Conservation (phyloP, 768 basidiomycete genomes). For the Amanita thiersii region DNA sequence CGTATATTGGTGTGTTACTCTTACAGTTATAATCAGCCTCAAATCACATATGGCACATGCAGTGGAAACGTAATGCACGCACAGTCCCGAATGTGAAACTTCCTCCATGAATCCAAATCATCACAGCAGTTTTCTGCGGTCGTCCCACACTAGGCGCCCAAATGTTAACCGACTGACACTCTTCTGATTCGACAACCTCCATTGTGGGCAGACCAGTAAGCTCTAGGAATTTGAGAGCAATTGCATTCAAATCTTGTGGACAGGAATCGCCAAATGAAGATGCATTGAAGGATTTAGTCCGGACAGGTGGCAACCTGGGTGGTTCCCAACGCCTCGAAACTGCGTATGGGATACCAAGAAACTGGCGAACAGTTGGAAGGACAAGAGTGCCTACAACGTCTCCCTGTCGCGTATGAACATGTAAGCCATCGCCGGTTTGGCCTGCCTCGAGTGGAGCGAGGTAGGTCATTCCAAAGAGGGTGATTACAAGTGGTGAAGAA, state of each 20-base stretch:
- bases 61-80: constrained; percentile 10
- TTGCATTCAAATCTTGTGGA: constrained; percentile 15
- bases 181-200: constrained; percentile 24
- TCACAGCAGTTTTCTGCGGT: constrained; percentile 26
- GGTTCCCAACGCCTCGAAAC: constrained; percentile 24
- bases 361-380: constrained; percentile 22
- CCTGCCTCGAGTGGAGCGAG: too few relatives aligned
- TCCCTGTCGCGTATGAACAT: constrained; percentile 25
- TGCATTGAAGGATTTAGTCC: constrained; percentile 15
- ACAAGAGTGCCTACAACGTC: constrained; percentile 19
- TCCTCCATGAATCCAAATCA: constrained; percentile 31
- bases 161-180: constrained; percentile 29
- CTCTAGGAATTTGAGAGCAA: constrained; percentile 16
- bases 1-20: constrained; percentile 20
- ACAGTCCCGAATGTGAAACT: constrained; percentile 27
- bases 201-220: constrained; percentile 16
- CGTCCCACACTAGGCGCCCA: constrained; percentile 25
- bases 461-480: too few relatives aligned
- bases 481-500: too few relatives aligned
- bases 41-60: too few relatives aligned
- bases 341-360: constrained; percentile 27
- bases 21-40: constrained; percentile 8
- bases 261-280: constrained; percentile 23
- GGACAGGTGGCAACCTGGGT: constrained; percentile 17
- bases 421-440: too few relatives aligned